Base-by-base conservation (phyloP, 2,329 filamentous ascomycete species). In the Beauveria brongniartii region DNA sequence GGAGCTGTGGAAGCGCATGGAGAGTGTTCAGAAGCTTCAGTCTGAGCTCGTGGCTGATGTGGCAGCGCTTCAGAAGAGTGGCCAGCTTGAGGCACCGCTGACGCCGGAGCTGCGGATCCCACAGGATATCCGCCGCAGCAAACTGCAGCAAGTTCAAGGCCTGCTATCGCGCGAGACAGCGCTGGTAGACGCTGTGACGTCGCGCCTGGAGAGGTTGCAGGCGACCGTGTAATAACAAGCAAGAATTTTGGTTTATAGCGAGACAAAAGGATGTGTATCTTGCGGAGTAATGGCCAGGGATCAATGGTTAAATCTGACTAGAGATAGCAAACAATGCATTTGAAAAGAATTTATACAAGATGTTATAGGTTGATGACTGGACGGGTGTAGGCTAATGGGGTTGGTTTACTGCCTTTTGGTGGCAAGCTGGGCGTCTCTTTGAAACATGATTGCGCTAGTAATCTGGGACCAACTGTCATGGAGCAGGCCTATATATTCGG, bases 91-190 rank as follows among this genome's bases (percentile, higher is more conserved):
- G 54, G 64, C 63, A 30, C 59, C 67, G 30, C 65, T 71, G 43
- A 70, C 76, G 28, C 72, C 74, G 51, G 77, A 80, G 62, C 66
- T 83, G 55, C 76, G 78, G 64, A 83, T 88, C 59, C 82, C 85
- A 14, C 74, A 79, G 22, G 83, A 86, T 59, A 79, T 89, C 62
- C 79, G 85, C 62, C 82, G 79, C 72, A 81, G 78, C 55, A 89
- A 88, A 73, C 72, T 90, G 65, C 78, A 78, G 61, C 82, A 88
- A 69, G 84, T 90, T 24, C 84, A 84, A 72, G 74, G 74, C 30
- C 71, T 89, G 63, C 73, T 91, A 65, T 84, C 87, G 61, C 77
- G 87, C 30, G 87, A 91, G 73, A 82, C 82, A 52, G 85, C 85
- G 5, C 72, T 90, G 67, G 83, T 90, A 7, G 86, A 90, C 66